Evolutionary conservation across 2,329 filamentous ascomycete species (phyloP).

Genomic region (Corinectria fuckeliana): DNA sequence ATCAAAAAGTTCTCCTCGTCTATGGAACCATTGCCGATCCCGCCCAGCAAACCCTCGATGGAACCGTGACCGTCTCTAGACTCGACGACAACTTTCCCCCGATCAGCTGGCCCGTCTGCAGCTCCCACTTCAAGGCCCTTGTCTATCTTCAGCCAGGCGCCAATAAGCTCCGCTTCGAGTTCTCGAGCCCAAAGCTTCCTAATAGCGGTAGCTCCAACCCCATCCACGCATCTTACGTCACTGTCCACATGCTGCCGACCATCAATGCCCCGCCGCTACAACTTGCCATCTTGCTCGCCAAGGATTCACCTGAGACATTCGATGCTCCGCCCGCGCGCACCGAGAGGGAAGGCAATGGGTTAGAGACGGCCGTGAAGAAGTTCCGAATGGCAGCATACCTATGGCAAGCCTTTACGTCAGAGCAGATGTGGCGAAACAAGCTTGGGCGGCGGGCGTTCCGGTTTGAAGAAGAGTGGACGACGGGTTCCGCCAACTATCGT

Average conservation of each 20-base stretch:
- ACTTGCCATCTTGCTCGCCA: constrained; percentile 84
- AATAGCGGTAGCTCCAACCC: constrained; percentile 70
- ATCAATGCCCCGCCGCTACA: constrained; percentile 83
- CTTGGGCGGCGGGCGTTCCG: constrained; percentile 86
- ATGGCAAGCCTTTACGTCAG: constrained; percentile 96
- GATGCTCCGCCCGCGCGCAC: constrained; percentile 79
- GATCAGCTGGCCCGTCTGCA: constrained; percentile 84
- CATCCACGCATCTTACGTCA: constrained; percentile 80
- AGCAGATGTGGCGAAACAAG: constrained; percentile 92
- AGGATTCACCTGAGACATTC: constrained; percentile 85
- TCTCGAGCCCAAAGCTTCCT: constrained; percentile 80
- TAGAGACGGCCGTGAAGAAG: constrained; percentile 84
- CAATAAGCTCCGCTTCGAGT: constrained; percentile 88
- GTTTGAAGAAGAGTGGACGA: constrained; percentile 94
- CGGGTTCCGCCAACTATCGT: constrained; percentile 77
- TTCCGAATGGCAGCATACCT: constrained; percentile 95
- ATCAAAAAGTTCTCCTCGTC: constrained; percentile 87
- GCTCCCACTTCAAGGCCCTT: constrained; percentile 90
- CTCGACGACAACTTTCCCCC: constrained; percentile 86
- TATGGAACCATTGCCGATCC: constrained; percentile 82
- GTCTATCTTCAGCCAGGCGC: constrained; percentile 90
- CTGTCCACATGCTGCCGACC: constrained; percentile 84
- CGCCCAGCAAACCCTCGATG: constrained; percentile 72
- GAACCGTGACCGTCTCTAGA: constrained; percentile 78
- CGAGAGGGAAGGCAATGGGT: constrained; percentile 79